These are phyloP conservation scores for Arctium lappa DNA, from an alignment of 129 eudicot genomes.

Conservation along the genomic window DNA sequence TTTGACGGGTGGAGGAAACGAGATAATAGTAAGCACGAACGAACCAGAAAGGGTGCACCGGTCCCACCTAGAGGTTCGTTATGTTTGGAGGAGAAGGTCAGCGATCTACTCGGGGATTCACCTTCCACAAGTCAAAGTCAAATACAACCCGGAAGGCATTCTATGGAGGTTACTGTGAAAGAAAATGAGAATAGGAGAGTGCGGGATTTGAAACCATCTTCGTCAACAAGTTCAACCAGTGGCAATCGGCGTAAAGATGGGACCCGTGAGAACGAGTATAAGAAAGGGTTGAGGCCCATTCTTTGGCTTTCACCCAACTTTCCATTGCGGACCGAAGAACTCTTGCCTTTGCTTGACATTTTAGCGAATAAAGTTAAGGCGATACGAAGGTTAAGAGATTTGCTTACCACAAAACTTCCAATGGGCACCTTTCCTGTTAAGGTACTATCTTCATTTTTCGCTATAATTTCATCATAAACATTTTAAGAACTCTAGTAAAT, in stretches of 20 bases:
- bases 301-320: constrained; percentile 89
- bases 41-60: constrained; percentile 36
- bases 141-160: constrained; percentile 53
- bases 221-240: constrained; percentile 37
- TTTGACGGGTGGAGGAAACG: constrained; percentile 71
- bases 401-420: constrained; percentile 93
- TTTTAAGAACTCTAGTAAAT: neutral
- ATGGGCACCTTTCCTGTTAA: constrained; percentile 95
- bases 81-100: constrained; percentile 58
- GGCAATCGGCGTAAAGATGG: constrained; percentile 61
- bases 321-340: constrained; percentile 80
- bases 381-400: constrained; percentile 79
- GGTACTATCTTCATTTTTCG: constrained; percentile 36
- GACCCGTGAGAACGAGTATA: constrained; percentile 75
- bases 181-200: constrained; percentile 52
- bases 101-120: constrained; percentile 53
- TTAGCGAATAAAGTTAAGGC: constrained; percentile 97
- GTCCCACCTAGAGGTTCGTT: constrained; percentile 59
- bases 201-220: constrained; percentile 49
- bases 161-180: constrained; percentile 52
- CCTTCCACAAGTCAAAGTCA: constrained; percentile 48
- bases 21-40: constrained; percentile 43
- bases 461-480: neutral
- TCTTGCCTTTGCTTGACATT: constrained; percentile 90
- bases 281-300: constrained; percentile 90